phyloP scores from a whole-genome alignment of 2,329 filamentous ascomycete genomes.

The Immersiporthe knoxdaviesiana region DNA sequence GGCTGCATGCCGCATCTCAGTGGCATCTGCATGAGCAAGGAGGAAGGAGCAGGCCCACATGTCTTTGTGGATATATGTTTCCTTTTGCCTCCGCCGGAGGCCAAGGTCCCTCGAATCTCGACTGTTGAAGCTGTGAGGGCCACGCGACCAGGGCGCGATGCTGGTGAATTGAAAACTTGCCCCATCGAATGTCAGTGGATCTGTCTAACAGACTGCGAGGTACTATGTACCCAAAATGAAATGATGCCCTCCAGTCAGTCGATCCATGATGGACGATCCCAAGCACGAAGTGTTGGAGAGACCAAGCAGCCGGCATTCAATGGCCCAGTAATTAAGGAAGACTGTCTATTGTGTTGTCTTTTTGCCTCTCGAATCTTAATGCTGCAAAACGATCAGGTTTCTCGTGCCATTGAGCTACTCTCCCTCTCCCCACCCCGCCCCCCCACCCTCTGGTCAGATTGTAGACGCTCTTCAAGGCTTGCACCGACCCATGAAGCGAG shows the following conservation, averaged over 20 bases:
- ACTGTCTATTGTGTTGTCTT: not conserved
- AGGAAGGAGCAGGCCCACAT: not conserved
- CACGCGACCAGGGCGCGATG: not conserved
- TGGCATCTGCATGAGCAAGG: constrained; percentile 22
- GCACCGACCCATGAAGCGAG: constrained; percentile 79
- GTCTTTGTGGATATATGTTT: no score
- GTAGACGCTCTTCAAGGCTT: constrained; percentile 63
- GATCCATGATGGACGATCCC: not conserved
- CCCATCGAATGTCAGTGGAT: no score
- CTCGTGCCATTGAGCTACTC: not conserved
- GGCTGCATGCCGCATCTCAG: constrained; percentile 7
- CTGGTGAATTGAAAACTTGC: not conserved
- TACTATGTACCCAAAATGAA: no score
- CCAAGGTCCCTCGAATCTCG: constrained; percentile 18
- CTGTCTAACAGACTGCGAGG: no score
- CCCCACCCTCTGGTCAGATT: not conserved
- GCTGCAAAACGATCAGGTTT: not conserved
- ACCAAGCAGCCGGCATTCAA: no score
- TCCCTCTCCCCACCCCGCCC: no score
- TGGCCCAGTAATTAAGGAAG: not conserved
- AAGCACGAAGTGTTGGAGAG: no score
- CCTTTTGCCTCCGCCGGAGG: not conserved
- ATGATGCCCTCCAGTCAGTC: not conserved
- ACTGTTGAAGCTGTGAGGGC: constrained; percentile 8
- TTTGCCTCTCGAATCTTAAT: not conserved